A percentile compares a stretch with the other conserved stretches of the same genome.
Conservation (phyloP, 139 green algal species). For the Spirogloea muscicola region DNA sequence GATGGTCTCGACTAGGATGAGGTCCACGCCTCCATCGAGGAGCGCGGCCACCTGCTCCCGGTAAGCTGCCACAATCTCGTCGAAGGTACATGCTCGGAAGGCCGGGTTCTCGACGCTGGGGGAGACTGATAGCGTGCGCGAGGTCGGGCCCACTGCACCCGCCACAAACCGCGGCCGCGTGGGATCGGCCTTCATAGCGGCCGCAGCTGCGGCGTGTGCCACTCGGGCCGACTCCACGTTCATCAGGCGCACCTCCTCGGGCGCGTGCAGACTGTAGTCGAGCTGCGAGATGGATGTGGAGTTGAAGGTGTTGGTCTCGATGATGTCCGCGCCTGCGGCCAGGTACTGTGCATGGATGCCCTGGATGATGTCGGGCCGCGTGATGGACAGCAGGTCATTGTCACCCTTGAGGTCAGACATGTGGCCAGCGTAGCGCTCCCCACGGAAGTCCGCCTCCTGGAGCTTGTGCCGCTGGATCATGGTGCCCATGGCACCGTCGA, state of each 20-base stretch:
- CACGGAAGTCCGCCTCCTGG: slow-evolving; percentile 82
- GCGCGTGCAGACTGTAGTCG: slow-evolving; percentile 86
- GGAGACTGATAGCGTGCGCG: slow-evolving; percentile 92
- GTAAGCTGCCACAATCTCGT: slow-evolving; percentile 93
- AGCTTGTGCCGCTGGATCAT: slow-evolving; percentile 82
- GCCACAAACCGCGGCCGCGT: slow-evolving; percentile 81
- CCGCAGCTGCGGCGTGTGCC: slow-evolving; percentile 61
- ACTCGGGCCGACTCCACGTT: slow-evolving; percentile 82
- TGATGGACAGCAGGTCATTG: slow-evolving; percentile 96
- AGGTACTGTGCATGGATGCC: slow-evolving; percentile 91
- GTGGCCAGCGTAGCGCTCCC: slow-evolving; percentile 66
- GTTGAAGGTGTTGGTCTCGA: slow-evolving; percentile 99
- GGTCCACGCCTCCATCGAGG: slow-evolving; percentile 83
- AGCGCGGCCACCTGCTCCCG: slow-evolving; percentile 81
- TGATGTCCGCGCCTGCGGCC: slow-evolving; percentile 88
- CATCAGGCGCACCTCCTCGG: slow-evolving; percentile 85
- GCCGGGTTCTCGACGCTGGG: slow-evolving; percentile 96
- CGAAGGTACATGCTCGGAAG: slow-evolving; percentile 86
- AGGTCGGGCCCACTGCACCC: slow-evolving; percentile 92
- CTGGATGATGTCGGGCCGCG: slow-evolving; percentile 84
- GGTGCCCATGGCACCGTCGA: slow-evolving; percentile 97
- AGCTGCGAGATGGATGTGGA: slow-evolving; percentile 84
- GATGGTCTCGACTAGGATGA: slow-evolving; percentile 98
- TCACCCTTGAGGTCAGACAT: slow-evolving; percentile 92
- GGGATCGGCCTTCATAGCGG: slow-evolving; percentile 60